Base-by-base conservation (phyloP, 177 flowering plant genomes). In the Telopea speciosissima region DNA sequence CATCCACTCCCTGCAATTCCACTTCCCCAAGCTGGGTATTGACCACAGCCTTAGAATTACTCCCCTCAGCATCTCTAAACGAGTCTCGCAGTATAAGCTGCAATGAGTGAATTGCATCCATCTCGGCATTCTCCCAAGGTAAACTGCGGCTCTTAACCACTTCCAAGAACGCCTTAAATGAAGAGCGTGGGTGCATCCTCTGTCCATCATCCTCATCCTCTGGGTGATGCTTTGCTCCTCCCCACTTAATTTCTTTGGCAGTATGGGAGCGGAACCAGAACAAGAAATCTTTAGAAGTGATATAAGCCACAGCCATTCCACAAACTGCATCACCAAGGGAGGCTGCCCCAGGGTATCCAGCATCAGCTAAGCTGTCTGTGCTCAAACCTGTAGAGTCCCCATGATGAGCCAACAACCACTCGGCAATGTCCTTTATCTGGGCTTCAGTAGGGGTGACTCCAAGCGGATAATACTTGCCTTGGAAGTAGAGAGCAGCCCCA, bases 161-260 rank as follows among this genome's bases (percentile, higher is more conserved):
- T 82, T 95, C 99, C 71, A 95, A 69, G 73, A 95, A 95, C 19
- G 96, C 99, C 81, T 90, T 87, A 77, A 95, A 95, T 7, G 99
- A 95, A 24, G 97, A 92, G 69, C 99, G 95, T 0, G 97, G 99
- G 78, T 95, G 91, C 99, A 95, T 92, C 78, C 90, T 82, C 75
- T 88, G 90, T 58, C 95, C 94, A 79, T 90, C 97, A 70, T 95
- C 99, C 70, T 87, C 92, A 75, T 92, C 97, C 79, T 89, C 86
- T 0, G 99, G 99, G 69, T 95, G 96, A 83, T 92, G 97, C 81
- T 90, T 95, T 40, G 97, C 99, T 52, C 99, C 99, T 69, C 99
- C 99, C 99, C 99, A 95, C 70, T 95, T 95, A 72, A 91, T 82
- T 80, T 92, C 97, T 72, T 95, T 91, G 1, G 85, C 97, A 2